Base-by-base conservation (phyloP, 441 rosid species). In the Adansonia rubrostipa region DNA sequence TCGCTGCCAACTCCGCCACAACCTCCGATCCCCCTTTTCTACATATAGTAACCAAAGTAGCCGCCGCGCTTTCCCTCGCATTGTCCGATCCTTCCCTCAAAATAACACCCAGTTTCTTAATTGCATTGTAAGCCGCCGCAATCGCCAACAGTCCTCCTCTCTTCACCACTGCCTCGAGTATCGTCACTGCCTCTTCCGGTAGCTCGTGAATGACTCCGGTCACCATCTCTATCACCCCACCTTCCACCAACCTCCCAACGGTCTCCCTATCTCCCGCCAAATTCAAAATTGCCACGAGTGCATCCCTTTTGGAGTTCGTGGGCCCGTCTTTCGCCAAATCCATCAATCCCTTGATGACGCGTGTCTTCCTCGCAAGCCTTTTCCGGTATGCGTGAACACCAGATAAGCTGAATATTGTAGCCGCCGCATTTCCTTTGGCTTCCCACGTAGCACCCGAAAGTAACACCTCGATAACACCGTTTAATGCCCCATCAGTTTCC, bases 341-440 rank as follows among this genome's bases (percentile, higher is more conserved):
- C 36, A 92, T 76, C 80, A 95, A 77, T 48, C 99, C 99, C 15
- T 58, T 85, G 0, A 93, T 69, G 67, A 93, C 95, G 28, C 93
- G 92, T 47, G 89, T 67, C 84, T 88, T 93, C 82, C 93, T 88
- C 19, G 97, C 99, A 0, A 95, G 72, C 19, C 82, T 82, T 66
- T 86, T 90, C 75, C 87, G 80, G 78, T 87, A 87, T 1, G 91
- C 81, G 28, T 83, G 86, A n/a, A 87, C 85, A 6, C 87, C 79
- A 0, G 93, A 87, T 66, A 95, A 74, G 86, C 99, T 90, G 80
- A 90, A 93, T 36, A 95, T 77, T 0, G 99, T 88, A 1, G 99
- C 97, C 0, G 99, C 99, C 0, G 98, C 97, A 22, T 93, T 93
- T 5, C 91, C 96, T 73, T 95, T 95, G 5, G 97, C 97, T 85